These are phyloP conservation scores for Amanita muscaria DNA, from an alignment of 768 basidiomycete genomes.

Conservation along the genomic window DNA sequence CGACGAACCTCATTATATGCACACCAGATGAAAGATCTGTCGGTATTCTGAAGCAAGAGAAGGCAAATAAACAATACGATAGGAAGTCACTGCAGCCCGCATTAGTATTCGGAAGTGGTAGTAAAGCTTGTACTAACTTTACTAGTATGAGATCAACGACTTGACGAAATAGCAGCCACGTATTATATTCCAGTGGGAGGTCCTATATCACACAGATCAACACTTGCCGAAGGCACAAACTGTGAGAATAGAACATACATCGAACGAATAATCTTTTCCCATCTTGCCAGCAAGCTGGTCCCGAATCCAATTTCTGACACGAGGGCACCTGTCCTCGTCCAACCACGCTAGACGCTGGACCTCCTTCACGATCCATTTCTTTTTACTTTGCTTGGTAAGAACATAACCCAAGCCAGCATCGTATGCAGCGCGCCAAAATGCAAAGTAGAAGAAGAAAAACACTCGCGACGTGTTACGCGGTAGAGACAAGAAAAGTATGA, in stretches of 20 bases:
- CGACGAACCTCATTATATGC: slow-evolving; percentile 65
- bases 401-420: slow-evolving; percentile 93
- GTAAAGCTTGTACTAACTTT: slow-evolving; percentile 51
- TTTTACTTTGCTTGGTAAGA: slow-evolving; percentile 91
- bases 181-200: slow-evolving; percentile 88
- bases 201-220: slow-evolving; percentile 36
- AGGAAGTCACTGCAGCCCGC: slow-evolving; percentile 68
- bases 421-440: slow-evolving; percentile 88
- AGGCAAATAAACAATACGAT: slow-evolving; percentile 91
- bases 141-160: slow-evolving; percentile 93
- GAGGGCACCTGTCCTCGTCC: slow-evolving; percentile 58
- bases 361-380: slow-evolving; percentile 84
- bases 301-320: slow-evolving; percentile 73
- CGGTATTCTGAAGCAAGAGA: slow-evolving; percentile 86
- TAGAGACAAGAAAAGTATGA: slow-evolving; percentile 62
- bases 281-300: slow-evolving; percentile 85
- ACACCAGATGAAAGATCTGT: slow-evolving; percentile 61
- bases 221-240: slow-evolving; percentile 5
- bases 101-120: not conserved
- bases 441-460: slow-evolving; percentile 88
- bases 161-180: slow-evolving; percentile 94
- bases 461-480: slow-evolving; percentile 43
- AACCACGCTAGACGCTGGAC: slow-evolving; percentile 82
- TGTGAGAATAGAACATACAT: slow-evolving; percentile 31
- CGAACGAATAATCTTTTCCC: slow-evolving; percentile 90